A percentile compares a stretch with the other conserved stretches of the same genome.
phyloP scores from a whole-genome alignment of 345 rosid genomes.

The Trapa incisa region DNA sequence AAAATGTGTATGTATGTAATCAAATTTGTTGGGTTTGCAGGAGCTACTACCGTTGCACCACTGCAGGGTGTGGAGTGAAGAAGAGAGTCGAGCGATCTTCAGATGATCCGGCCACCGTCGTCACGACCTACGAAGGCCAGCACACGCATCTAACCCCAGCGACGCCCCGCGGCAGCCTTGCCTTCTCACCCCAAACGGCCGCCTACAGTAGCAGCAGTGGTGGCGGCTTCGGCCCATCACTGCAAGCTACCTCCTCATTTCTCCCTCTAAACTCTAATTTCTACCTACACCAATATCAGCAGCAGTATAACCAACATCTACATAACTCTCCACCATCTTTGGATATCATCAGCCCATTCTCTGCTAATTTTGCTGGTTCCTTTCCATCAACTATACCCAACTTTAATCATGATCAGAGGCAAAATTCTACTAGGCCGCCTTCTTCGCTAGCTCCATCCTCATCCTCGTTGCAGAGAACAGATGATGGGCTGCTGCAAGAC shows the following conservation, averaged over 20 bases:
- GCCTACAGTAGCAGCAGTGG: slow-evolving; percentile 10
- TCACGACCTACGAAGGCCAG: slow-evolving; percentile 95
- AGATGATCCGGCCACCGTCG: slow-evolving; percentile 62
- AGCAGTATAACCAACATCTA: slow-evolving; percentile 10
- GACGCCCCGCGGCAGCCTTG: slow-evolving; percentile 52
- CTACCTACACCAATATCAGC: slow-evolving; percentile 15
- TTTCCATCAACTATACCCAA: not conserved
- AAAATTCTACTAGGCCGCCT: not conserved
- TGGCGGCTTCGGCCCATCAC: slow-evolving; percentile 31
- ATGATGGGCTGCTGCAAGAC: slow-evolving; percentile 92
- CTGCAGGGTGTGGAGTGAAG: slow-evolving; percentile 85
- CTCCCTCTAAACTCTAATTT: slow-evolving; percentile 1
- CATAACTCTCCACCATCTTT: slow-evolving; percentile 22
- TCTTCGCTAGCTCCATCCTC: not conserved
- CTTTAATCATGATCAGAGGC: not conserved
- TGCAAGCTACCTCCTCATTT: slow-evolving; percentile 31
- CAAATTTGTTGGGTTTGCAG: slow-evolving; percentile 19
- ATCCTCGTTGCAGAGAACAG: slow-evolving; percentile 19
- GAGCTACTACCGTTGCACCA: slow-evolving; percentile 99
- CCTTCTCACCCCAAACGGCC: slow-evolving; percentile 21
- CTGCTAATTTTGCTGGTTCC: not conserved
- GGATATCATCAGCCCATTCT: slow-evolving; percentile 13
- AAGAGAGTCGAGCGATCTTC: slow-evolving; percentile 95
- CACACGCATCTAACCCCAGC: slow-evolving; percentile 69
- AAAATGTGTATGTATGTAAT: not conserved